Evolutionary conservation across 306 rosid genomes (phyloP), one percentile per base, ranked within the genome.

Genomic region (Canavalia ensiformis): DNA sequence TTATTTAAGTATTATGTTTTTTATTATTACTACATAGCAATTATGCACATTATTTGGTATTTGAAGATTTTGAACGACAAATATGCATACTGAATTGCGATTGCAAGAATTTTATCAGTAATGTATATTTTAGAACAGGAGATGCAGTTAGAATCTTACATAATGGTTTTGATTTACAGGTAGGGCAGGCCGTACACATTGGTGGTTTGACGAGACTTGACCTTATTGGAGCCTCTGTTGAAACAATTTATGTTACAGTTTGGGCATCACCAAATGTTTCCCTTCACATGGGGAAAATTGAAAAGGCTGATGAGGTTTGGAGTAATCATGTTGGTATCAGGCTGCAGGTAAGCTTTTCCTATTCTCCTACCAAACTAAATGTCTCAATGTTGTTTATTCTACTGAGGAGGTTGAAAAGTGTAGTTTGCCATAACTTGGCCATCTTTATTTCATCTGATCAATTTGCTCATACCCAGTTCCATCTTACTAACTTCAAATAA

Each of bases 211-310:
- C 81, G 56, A 91, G 98, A 83, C 89, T 95, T 55, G 97, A 91
- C 71, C 97, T 95, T 54, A 66, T 65, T 84, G 83, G 87, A 86
- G 90, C 97, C 76, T 91, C 92, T 44, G 95, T 92, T 12, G 85
- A 89, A 73, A 92, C 98, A 81, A 90, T 92, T 55, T 95, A 95
- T 81, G 89, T 90, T 71, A 88, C 98, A 6, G 74, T 92, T 84
- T 95, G 97, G 98, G 94, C 92, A 67, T 92, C 98, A 9, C 86
- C 95, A 64, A 91, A 89, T 86, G 79, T 91, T 81, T 95, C 98
- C 80, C 80, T 95, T 47, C 98, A 92, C 88, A 80, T 92, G 90
- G 97, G 97, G 37, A 95, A 92, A 90, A 84, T 80, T 29, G 97
- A 95, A 91, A 95, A 92, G 78, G 97, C 98, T 30, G 92, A 92